Percentiles rank a stretch among this genome's conserved stretches.
These are phyloP conservation scores for Colletotrichum sp. DNA, from an alignment of 2,329 filamentous ascomycete species.

Conservation along the genomic window DNA sequence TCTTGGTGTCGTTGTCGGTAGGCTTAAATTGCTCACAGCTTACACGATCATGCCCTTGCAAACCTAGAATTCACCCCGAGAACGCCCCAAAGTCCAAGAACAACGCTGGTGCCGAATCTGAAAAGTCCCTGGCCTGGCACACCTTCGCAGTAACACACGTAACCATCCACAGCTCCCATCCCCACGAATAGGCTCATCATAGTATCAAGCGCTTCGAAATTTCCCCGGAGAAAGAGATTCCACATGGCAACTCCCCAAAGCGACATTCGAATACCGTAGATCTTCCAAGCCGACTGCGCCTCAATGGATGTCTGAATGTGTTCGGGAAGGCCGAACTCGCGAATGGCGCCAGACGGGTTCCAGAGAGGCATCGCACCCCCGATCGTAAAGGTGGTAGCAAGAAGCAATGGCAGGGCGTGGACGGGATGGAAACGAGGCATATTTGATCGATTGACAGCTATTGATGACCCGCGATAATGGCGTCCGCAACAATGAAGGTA, in stretches of 20 bases:
- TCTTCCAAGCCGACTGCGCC: constrained; percentile 33
- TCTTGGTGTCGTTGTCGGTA: background rate
- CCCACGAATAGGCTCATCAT: constrained; percentile 23
- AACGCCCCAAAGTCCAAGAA: constrained; percentile 23
- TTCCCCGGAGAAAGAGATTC: constrained; percentile 25
- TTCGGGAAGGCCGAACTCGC: constrained; percentile 35
- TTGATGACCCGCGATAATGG: fast-evolving
- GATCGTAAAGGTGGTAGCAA: constrained; percentile 33
- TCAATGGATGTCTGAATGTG: constrained; percentile 32
- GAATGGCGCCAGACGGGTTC: constrained; percentile 34
- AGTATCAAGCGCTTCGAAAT: constrained; percentile 25
- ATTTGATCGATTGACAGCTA: background rate
- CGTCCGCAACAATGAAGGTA: fast-evolving
- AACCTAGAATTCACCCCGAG: constrained; percentile 17
- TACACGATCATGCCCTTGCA: background rate
- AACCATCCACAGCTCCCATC: constrained; percentile 26
- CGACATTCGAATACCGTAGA: constrained; percentile 26
- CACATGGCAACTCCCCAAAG: constrained; percentile 26
- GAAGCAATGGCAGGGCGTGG: constrained; percentile 30
- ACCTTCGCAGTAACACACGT: constrained; percentile 27
- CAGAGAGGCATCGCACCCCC: constrained; percentile 37
- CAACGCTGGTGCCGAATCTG: constrained; percentile 13
- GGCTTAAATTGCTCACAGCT: background rate
- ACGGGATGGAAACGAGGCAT: background rate
- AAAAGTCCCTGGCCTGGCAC: constrained; percentile 16